Base-by-base conservation (phyloP, 148 eudicot genomes). In the Linanthus parryae region DNA sequence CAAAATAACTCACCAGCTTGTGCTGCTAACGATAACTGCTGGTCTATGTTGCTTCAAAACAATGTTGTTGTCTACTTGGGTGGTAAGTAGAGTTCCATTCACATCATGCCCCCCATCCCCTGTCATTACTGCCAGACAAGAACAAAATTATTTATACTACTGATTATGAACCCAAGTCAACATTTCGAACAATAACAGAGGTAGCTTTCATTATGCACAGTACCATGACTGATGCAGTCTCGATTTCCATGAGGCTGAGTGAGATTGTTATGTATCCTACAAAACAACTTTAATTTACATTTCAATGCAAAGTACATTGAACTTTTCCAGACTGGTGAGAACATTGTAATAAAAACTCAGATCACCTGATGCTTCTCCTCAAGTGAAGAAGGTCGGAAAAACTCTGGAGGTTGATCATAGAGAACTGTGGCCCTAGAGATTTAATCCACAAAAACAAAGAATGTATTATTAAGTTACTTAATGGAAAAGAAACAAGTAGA, bases 321-420 rank as follows among this genome's bases (percentile, higher is more conserved):
- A 7, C 13, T 7, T 16, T 29, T 16, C 14, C 1, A 9, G 18
- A n/a, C 8, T 2, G 3, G 1, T 31, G 23, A 54, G 19, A 63
- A 21, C 28, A 27, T 54, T 37, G 38, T 45, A 20, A 26, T 31
- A 4, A 51, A 40, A 52, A 18, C 25, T 22, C 58, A 36, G 31
- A 63, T 67, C 52, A 90, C 95, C 85, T 62, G 64, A 67, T 91
- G 98, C 64, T 84, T 91, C 73, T 87, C 90, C 60, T 74, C 84
- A 44, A 84, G 64, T 35, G 89, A 77, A 57, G 98, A 61, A 49
- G 84, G 96, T 48, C 61, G 81, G 58, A 91, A 91, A 73, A 91
- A 87, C 48, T 91, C 96, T 6, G 87, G 98, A 56, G 98, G 96
- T 60, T 91, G 98, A 77, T 91, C 98, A 79, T 91, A 92, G 21